Evolutionary conservation across 1,139 yeast species (phyloP).

Genomic region (Meyerozyma carpophila): DNA sequence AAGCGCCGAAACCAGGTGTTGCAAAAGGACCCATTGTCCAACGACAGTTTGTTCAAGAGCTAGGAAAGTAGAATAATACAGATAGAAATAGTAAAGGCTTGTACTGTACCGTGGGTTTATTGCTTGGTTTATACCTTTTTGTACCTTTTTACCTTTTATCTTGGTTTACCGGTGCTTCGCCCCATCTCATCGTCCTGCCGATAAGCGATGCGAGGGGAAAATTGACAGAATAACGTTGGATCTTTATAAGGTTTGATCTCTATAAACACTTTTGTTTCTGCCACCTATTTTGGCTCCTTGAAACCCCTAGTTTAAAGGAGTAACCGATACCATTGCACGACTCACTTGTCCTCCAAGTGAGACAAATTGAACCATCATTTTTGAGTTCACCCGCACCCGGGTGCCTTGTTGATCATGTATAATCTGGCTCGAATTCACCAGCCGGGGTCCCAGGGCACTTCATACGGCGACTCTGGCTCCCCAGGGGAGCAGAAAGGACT

Average conservation of each 20-base stretch:
- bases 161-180: too few species aligned
- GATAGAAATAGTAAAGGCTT: too few species aligned
- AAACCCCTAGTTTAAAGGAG: background rate
- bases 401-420: background rate
- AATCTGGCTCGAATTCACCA: background rate
- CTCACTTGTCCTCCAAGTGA: too few species aligned
- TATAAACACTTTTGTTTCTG: background rate
- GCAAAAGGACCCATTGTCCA: constrained; percentile 79
- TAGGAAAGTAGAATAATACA: background rate
- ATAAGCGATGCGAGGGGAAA: background rate
- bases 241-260: background rate
- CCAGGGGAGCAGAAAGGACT: background rate
- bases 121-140: too few species aligned
- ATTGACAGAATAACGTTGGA: background rate
- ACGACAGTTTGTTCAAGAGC: constrained; percentile 66
- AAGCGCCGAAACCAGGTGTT: constrained; percentile 72
- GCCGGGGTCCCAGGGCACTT: background rate
- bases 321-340: too few species aligned
- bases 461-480: background rate
- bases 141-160: too few species aligned
- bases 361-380: too few species aligned
- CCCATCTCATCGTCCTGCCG: background rate
- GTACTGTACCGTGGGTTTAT: too few species aligned
- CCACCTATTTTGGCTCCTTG: background rate
- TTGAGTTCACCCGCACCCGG: too few species aligned